phyloP scores from a whole-genome alignment of 1,284 basidiomycete species.

The Austroboletus niveus region DNA sequence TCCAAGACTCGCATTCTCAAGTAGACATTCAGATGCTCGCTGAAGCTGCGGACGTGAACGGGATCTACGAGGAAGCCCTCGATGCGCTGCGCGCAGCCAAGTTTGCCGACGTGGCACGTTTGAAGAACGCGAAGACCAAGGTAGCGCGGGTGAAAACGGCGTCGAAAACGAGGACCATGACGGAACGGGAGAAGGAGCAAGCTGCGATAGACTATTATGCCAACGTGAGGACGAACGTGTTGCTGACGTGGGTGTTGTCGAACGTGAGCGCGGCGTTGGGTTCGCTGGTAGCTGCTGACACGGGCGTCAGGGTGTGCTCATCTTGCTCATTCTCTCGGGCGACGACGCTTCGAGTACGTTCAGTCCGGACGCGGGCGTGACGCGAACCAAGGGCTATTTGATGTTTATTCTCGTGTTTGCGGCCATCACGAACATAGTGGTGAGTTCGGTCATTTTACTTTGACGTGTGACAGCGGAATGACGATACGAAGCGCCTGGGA shows the following conservation, averaged over 20 bases:
- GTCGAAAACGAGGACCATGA: conserved; percentile 26
- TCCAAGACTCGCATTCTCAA: conserved; percentile 73
- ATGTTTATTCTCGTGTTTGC: conserved; percentile 79
- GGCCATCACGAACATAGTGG: conserved; percentile 68
- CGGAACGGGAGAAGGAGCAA: conserved; percentile 64
- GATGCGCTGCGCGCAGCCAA: conserved; percentile 75
- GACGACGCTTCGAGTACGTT: conserved; percentile 65
- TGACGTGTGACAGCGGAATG: too few relatives aligned
- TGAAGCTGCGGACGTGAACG: conserved; percentile 85
- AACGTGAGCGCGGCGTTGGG: conserved; percentile 55
- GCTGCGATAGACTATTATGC: conserved; percentile 87
- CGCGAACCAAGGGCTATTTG: conserved; percentile 72
- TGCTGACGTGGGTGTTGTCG: conserved; percentile 83
- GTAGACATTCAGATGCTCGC: conserved; percentile 90
- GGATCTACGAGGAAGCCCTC: conserved; percentile 87
- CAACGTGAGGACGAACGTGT: conserved; percentile 87
- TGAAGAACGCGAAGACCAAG: conserved; percentile 11
- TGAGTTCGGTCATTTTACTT: conserved; percentile 21
- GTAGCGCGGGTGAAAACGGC: conserved; percentile 23
- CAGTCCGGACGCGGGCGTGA: conserved; percentile 45
- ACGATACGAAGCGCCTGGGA: conserved; percentile 46
- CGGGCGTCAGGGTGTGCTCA: conserved; percentile 59
- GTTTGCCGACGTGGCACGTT: conserved; percentile 38
- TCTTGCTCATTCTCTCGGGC: conserved; percentile 73
- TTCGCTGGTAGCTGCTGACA: not conserved